Evolutionary conservation across 495 filamentous ascomycete genomes (phyloP).

Genomic region (Aspergillus affinis): DNA sequence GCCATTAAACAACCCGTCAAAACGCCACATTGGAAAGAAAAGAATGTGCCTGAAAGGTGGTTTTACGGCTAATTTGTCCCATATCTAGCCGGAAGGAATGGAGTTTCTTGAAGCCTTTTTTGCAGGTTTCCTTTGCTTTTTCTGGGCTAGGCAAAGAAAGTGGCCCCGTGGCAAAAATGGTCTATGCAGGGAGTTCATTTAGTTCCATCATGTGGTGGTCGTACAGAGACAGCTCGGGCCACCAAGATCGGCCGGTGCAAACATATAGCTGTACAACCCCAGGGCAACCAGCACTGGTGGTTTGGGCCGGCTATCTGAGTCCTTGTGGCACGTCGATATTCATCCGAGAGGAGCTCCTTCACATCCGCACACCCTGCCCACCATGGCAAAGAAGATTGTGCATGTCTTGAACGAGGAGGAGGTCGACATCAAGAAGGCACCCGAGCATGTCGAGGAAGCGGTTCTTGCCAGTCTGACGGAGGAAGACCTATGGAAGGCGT

Average conservation of each 20-base stretch:
- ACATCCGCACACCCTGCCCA: background rate
- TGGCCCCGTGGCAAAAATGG: conserved; percentile 1
- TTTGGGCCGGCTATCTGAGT: background rate
- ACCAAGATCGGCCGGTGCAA: conserved; percentile 4
- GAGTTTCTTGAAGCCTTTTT: background rate
- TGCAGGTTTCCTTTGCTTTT: background rate
- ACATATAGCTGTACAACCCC: conserved; percentile 11
- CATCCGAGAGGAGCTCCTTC: background rate
- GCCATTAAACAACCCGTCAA: background rate
- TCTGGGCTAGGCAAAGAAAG: background rate
- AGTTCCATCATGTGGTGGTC: background rate
- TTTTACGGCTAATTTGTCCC: background rate
- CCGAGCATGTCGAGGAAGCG: conserved; percentile 35
- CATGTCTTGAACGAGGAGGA: background rate
- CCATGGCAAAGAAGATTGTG: background rate
- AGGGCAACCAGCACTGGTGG: background rate
- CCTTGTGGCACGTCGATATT: background rate
- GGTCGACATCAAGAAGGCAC: conserved; percentile 3
- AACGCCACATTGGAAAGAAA: background rate
- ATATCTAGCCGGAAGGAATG: background rate
- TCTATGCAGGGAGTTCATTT: background rate
- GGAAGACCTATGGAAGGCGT: conserved; percentile 35
- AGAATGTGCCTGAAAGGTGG: background rate
- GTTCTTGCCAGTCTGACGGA: conserved; percentile 39
- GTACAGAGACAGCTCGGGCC: conserved; percentile 10